Evolutionary conservation across 176 grass and related monocot species (phyloP), one percentile per base, ranked within the genome.

Genomic region (Carex myosuroides): DNA sequence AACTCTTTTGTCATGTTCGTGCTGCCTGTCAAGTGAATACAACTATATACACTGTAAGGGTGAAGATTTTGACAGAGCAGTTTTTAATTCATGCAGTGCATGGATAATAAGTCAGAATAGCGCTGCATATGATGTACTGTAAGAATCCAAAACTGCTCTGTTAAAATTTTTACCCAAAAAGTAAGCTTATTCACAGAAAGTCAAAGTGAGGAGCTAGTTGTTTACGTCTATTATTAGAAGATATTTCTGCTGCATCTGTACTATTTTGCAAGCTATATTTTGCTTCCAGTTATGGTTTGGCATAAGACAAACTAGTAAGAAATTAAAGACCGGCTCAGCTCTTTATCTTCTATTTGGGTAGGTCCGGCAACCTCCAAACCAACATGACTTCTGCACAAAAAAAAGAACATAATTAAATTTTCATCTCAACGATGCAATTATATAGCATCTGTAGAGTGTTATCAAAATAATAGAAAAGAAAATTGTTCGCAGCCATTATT

Each of bases 321-420:
- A 53, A 20, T 21, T 42, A 61, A 44, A 41, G 57, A 62, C 17
- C 58, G 0, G 39, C 58, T 24, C 32, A 46, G 58, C 5, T 60
- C 21, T 24, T 59, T 21, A 78, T 29, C 22, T 67, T 57, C 22
- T 57, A 1, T 68, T 37, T 30, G 13, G 48, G 37, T 55, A 24
- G 66, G 55, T 52, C 37, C 85, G 83, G 65, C 41, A 81, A 54
- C 56, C 64, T 62, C 18, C 80, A 57, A 73, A 89, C 87, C 87
- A 85, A 80, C 87, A 85, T 72, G 87, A 81, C 12, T 74, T 81
- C 83, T 89, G 83, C 64, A 63, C 55, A 82, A 33, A 44, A 46
- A 58, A 17, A 87, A 71, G 13, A 13, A 55, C 20, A 18, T 66
- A 9, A 59, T 13, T 53, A 32, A 22, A 76, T 64, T 52, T 70